Conservation (phyloP, 164 flowering plant species). For the Paratinospora sagittata region DNA sequence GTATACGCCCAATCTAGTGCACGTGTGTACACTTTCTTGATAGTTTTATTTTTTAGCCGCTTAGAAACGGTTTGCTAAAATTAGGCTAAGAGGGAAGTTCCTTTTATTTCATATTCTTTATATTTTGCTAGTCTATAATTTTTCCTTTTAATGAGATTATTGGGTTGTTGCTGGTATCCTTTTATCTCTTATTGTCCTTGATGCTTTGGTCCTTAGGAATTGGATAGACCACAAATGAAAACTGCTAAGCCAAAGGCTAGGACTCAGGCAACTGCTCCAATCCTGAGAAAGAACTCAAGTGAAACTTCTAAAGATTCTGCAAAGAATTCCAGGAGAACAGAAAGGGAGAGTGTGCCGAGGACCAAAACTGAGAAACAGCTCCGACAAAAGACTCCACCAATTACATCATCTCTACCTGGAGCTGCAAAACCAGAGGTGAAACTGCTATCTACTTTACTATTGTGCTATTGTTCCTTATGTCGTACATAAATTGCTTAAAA, state of each 20-base stretch:
- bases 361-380: constrained; percentile 30
- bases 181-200: constrained; percentile 4
- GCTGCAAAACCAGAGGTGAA: constrained; percentile 34
- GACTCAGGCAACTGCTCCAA: constrained; percentile 18
- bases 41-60: not conserved
- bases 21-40: not conserved
- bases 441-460: not conserved
- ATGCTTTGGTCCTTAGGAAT: constrained; percentile 21
- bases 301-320: constrained; percentile 26
- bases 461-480: not conserved
- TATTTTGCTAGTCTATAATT: not conserved
- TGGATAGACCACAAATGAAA: constrained; percentile 19
- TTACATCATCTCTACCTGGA: constrained; percentile 10
- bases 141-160: not conserved
- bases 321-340: constrained; percentile 26
- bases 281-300: constrained; percentile 13
- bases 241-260: constrained; percentile 18
- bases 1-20: too few species aligned
- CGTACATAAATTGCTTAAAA: not conserved
- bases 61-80: too few species aligned
- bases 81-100: too few species aligned
- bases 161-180: not conserved
- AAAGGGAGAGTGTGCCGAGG: constrained; percentile 21
- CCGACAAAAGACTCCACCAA: constrained; percentile 16
- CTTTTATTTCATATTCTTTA: too few species aligned